Base-by-base conservation (phyloP, 352 stramenopile genomes). In the Pythium periplocum region DNA sequence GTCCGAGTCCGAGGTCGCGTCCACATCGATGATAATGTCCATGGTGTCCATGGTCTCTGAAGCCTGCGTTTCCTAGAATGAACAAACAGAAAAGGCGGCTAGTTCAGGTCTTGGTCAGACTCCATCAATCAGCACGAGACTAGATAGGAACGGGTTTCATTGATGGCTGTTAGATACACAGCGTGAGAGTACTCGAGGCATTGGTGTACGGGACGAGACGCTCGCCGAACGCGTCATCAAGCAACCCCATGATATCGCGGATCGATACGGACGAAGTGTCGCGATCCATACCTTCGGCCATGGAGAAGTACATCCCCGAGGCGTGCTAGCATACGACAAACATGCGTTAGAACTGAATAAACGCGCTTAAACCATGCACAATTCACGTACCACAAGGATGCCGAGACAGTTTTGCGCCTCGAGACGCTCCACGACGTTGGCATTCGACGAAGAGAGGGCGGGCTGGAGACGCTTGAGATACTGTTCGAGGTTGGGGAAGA, bases 401-500 rank as follows among this genome's bases (percentile, higher is more conserved):
- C 84, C 85, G 11, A 93, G 57, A 41, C 85, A 95, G 61, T 93
- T 86, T 39, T 94, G 82, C 2, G 86, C 86, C 53, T 95, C 83
- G 11, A 92, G 68, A 37, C 85, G 72, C 61, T 95, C 74, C 34
- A 95, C 71, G 41, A 92, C 57, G 57, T 90, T 91, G 3, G 75
- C 69, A 34, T 90, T 89, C 2, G 78, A 83, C 10, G 70, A 79
- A 17, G 74, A 70, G n/a, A 98, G 62, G 26, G 83, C 80, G 26
- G 76, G 72, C 40, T 96, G 82, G 51, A 96, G 84, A 49, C 75
- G 63, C 12, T 77, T 78, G 71, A 93, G 98, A 62, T 97, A 97
- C 39, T 79, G 57, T 35, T 78, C 62, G 17, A 95, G 66, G 51
- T 97, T 79, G 2, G 91, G 90, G 36, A 98, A 90, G 10, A 98